Base-by-base conservation (phyloP, 495 filamentous ascomycete species). In the Amphirosellinia nigrospora region DNA sequence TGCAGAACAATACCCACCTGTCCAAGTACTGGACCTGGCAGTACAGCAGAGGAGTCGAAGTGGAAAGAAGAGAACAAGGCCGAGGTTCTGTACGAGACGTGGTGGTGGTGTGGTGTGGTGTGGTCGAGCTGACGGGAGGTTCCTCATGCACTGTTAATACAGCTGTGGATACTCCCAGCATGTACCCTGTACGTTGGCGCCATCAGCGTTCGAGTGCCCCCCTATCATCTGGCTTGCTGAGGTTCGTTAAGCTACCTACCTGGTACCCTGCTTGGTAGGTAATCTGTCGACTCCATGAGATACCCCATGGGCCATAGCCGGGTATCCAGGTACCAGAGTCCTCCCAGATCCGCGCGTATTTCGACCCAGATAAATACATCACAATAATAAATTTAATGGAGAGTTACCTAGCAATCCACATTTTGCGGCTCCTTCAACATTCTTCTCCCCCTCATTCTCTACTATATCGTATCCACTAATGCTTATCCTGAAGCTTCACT, bases 201-300 rank as follows among this genome's bases (percentile, higher is more conserved):
- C 38, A 48, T 21, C 60, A 21, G 39, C 43, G 45, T 50, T 64
- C 8, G n/a, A 52, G 45, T 64, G 21, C 15, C 32, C 32, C 15
- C 32, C 32, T 52, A 53, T 34, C 63, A 46, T 41, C 46, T 65
- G 34, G 61, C 61, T 64, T 50, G 61, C 21, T 16, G n/a, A 58
- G 32, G 55, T 19, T 56, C 53, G 53, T 56, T 21, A 30, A 56
- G 15, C 53, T 21, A n/a, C n/a, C n/a, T n/a, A n/a, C n/a, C n/a
- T n/a, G n/a, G n/a, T n/a, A n/a, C n/a, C n/a, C n/a, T n/a, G n/a
- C n/a, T n/a, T n/a, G n/a, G n/a, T n/a, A n/a, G n/a, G n/a, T n/a
- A 21, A 58, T 21, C 9, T 36, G 32, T 36, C 19, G 55, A 38
- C 36, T 58, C 30, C 63, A 45, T 34, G 3, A n/a, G 30, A 64